These are phyloP conservation scores for Candida chilensis DNA, from an alignment of 805 yeast genomes.

Conservation along the genomic window DNA sequence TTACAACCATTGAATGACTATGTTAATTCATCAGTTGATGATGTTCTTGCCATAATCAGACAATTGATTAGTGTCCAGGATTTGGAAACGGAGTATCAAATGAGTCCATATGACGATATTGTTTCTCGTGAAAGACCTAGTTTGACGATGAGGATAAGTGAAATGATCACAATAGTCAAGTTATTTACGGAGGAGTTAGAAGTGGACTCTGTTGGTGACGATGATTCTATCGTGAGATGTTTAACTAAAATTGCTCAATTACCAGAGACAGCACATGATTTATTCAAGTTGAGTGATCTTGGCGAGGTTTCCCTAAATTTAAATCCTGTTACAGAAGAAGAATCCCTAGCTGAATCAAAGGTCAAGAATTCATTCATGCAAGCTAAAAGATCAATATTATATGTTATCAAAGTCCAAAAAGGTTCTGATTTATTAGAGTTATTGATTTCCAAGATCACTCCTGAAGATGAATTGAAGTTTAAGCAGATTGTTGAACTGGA, in stretches of 20 bases:
- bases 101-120: conserved; percentile 64
- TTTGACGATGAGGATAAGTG: conserved; percentile 33
- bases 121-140: conserved; percentile 37
- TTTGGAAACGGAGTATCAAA: conserved; percentile 49
- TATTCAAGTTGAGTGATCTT: conserved; percentile 40
- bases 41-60: conserved; percentile 33
- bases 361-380: conserved; percentile 55
- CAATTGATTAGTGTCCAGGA: conserved; percentile 44
- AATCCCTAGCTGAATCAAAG: conserved; percentile 44
- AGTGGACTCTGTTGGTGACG: conserved; percentile 34
- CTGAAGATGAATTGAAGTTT: conserved; percentile 63
- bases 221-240: conserved; percentile 46
- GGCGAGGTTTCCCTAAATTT: conserved; percentile 47
- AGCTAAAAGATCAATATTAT: conserved; percentile 74
- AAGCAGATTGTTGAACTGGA: conserved; percentile 44
- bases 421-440: conserved; percentile 61
- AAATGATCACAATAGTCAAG: conserved; percentile 35
- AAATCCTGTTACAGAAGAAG: conserved; percentile 40
- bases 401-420: conserved; percentile 76
- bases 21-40: conserved; percentile 40
- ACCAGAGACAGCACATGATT: conserved; percentile 23
- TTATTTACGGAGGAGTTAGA: conserved; percentile 31
- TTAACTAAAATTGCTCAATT: conserved; percentile 30
- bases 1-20: conserved; percentile 76
- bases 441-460: conserved; percentile 55